These are phyloP conservation scores for Pichia rugopelliculosa DNA, from an alignment of 805 yeast genomes.

Conservation along the genomic window DNA sequence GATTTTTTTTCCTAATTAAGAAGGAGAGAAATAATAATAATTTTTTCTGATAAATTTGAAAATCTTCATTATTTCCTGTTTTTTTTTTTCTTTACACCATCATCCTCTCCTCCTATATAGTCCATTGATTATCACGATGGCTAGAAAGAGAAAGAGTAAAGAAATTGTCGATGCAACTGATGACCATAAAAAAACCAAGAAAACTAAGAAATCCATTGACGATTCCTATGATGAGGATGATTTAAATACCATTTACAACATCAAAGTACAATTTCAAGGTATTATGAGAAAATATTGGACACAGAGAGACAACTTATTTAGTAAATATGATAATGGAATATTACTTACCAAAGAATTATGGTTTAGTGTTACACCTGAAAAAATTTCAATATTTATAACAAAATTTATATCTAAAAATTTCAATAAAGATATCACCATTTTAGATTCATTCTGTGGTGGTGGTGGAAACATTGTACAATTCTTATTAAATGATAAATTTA, in stretches of 20 bases:
- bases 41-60: no score
- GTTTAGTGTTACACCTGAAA: slow-evolving; percentile 86
- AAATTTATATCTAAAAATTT: slow-evolving; percentile 44
- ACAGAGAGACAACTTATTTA: slow-evolving; percentile 53
- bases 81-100: neutral
- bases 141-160: neutral
- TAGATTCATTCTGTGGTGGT: slow-evolving; percentile 85
- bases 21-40: no score
- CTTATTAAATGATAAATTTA: slow-evolving; percentile 7
- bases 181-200: neutral
- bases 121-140: neutral
- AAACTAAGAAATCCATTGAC: neutral
- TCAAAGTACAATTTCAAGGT: slow-evolving; percentile 10
- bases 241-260: slow-evolving; percentile 9
- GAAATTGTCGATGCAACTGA: neutral
- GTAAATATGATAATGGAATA: slow-evolving; percentile 59
- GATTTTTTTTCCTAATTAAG: no score
- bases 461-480: slow-evolving; percentile 83
- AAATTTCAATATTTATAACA: slow-evolving; percentile 54
- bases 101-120: neutral
- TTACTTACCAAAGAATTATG: slow-evolving; percentile 66
- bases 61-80: neutral
- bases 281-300: slow-evolving; percentile 50
- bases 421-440: slow-evolving; percentile 6
- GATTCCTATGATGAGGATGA: slow-evolving; percentile 4